Conservation (phyloP, 306 rosid genomes). For the Quercus variabilis region DNA sequence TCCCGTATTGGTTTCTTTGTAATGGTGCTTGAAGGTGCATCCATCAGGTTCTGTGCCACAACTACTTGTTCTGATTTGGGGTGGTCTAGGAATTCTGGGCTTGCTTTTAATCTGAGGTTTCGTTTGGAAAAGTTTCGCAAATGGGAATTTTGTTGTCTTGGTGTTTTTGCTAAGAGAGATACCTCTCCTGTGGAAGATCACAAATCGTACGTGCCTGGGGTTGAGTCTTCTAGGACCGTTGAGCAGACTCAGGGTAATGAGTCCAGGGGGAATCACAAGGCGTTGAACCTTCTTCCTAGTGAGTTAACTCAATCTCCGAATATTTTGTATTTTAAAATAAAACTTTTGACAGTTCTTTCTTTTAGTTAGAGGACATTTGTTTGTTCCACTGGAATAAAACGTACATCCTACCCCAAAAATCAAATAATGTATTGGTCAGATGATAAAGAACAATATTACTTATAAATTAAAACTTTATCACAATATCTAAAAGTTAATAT, state of each 20-base stretch:
- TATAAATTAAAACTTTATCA: too few species aligned
- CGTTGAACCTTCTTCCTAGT: slow-evolving; percentile 72
- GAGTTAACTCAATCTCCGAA: slow-evolving; percentile 26
- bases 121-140: slow-evolving; percentile 29
- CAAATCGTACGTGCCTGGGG: slow-evolving; percentile 32
- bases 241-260: slow-evolving; percentile 24
- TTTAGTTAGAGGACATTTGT: background rate
- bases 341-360: background rate
- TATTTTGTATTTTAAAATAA: background rate
- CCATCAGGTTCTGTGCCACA: slow-evolving; percentile 37
- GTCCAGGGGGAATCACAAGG: slow-evolving; percentile 50
- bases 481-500: too few species aligned
- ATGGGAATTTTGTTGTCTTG: slow-evolving; percentile 51
- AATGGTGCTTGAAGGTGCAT: slow-evolving; percentile 55
- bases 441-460: too few species aligned
- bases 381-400: background rate
- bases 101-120: slow-evolving; percentile 34
- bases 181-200: slow-evolving; percentile 66
- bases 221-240: slow-evolving; percentile 33
- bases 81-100: slow-evolving; percentile 20
- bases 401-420: too few species aligned
- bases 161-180: slow-evolving; percentile 49
- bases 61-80: slow-evolving; percentile 27
- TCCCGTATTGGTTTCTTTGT: slow-evolving; percentile 6
- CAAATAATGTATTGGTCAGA: too few species aligned